phyloP scores from a whole-genome alignment of 2,329 filamentous ascomycete species.

The Neofusicoccum laricinum region DNA sequence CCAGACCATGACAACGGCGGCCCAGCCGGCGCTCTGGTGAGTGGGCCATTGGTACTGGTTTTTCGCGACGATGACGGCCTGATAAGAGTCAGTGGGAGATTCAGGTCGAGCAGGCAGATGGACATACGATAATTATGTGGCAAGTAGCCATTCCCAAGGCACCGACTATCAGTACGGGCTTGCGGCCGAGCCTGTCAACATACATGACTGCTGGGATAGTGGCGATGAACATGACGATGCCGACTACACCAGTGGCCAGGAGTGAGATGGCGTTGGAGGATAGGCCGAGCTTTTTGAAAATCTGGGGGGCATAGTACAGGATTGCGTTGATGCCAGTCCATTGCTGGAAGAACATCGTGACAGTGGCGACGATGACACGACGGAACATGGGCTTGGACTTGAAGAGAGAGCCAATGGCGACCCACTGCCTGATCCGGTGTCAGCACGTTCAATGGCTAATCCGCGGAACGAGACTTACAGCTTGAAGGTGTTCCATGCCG shows the following conservation, averaged over 20 bases:
- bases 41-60: constrained; percentile 58
- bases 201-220: constrained; percentile 66
- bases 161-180: constrained; percentile 60
- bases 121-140: constrained; percentile 64
- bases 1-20: constrained; percentile 67
- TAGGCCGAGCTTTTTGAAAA: constrained; percentile 48
- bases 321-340: constrained; percentile 48
- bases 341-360: constrained; percentile 50
- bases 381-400: constrained; percentile 64
- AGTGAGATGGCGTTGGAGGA: constrained; percentile 51
- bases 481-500: constrained; percentile 55
- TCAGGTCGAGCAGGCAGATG: background rate
- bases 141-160: constrained; percentile 68
- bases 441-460: background rate
- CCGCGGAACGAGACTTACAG: constrained; percentile 20
- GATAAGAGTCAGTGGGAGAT: background rate
- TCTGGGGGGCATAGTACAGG: constrained; percentile 50
- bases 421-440: constrained; percentile 57
- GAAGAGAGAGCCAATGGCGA: constrained; percentile 65
- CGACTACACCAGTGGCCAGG: constrained; percentile 68
- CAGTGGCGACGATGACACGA: constrained; percentile 60
- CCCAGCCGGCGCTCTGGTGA: constrained; percentile 66
- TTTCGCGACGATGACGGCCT: constrained; percentile 58
- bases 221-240: constrained; percentile 65
- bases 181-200: constrained; percentile 63